Percentiles rank a stretch among this genome's conserved stretches.
phyloP scores from a whole-genome alignment of 148 eudicot species.

The Arbutus unedo region DNA sequence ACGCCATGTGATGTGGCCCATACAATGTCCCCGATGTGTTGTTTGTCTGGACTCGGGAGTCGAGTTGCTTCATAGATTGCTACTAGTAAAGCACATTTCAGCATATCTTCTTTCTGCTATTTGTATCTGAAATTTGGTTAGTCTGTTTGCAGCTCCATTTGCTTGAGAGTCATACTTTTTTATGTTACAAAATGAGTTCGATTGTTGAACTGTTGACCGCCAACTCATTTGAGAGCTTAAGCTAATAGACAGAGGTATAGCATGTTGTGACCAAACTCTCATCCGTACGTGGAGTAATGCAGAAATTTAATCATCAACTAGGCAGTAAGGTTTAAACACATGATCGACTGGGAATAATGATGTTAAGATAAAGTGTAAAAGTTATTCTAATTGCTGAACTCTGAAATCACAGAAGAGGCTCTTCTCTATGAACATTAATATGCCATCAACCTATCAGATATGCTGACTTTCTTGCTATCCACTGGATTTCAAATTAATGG shows the following conservation, averaged over 20 bases:
- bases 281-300: neutral
- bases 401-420: neutral
- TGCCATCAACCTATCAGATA: neutral
- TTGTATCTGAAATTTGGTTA: neutral
- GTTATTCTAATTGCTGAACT: neutral
- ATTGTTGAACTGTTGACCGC: neutral
- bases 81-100: neutral
- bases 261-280: neutral
- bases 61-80: neutral
- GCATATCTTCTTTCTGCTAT: neutral
- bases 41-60: no score
- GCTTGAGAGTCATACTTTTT: neutral
- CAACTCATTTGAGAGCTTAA: neutral
- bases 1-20: no score
- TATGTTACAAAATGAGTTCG: neutral
- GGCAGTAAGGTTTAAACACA: neutral
- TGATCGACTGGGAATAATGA: neutral
- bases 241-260: neutral
- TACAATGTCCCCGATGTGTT: no score
- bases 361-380: neutral
- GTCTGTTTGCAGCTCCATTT: neutral
- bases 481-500: neutral
- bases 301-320: neutral
- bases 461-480: neutral
- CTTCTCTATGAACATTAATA: neutral